A percentile compares a stretch with the other conserved stretches of the same genome.
Conservation (phyloP, 129 eudicot species). For the Pulicaria dysenterica region DNA sequence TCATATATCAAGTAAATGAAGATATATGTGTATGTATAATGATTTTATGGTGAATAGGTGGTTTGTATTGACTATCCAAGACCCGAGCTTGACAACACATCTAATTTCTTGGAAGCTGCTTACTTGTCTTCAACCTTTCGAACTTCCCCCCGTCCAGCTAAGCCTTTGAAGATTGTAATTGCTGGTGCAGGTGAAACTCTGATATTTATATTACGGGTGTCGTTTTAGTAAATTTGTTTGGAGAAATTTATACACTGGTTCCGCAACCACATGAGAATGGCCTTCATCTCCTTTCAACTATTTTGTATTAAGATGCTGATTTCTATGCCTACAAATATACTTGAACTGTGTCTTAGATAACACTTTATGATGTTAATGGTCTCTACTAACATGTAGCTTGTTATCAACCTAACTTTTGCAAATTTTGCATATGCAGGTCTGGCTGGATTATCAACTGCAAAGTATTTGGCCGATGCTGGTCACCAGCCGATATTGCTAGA, state of each 20-base stretch:
- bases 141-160: conserved; percentile 64
- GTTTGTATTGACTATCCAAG: conserved; percentile 93
- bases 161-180: conserved; percentile 75
- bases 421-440: conserved; percentile 57
- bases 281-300: not conserved
- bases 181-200: conserved; percentile 87
- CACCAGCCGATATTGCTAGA: conserved; percentile 89
- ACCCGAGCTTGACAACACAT: conserved; percentile 89
- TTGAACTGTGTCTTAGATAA: no score
- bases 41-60: conserved; percentile 43
- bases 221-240: not conserved
- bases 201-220: not conserved
- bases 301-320: no score
- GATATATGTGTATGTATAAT: not conserved
- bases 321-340: no score
- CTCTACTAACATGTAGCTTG: not conserved
- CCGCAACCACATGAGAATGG: not conserved
- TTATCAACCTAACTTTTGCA: conserved; percentile 17
- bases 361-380: no score
- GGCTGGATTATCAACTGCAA: conserved; percentile 96
- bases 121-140: conserved; percentile 76
- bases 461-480: conserved; percentile 97
- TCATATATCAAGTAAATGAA: not conserved
- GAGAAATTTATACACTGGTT: not conserved
- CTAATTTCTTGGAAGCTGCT: conserved; percentile 90